Evolutionary conservation across 1,284 basidiomycete genomes (phyloP).

Genomic region (Entoloma clypeatum): DNA sequence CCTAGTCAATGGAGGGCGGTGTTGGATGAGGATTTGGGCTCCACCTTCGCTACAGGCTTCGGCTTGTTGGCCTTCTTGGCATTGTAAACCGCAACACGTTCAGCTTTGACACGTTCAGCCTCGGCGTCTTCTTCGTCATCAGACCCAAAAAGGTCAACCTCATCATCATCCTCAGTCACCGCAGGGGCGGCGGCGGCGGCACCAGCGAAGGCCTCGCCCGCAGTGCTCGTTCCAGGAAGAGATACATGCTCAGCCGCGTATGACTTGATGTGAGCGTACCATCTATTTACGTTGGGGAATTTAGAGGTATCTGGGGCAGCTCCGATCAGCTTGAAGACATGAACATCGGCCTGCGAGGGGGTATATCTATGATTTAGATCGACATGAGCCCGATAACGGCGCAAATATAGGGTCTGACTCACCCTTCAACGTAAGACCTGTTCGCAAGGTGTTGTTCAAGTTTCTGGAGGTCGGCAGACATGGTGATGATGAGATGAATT

Average conservation of each 20-base stretch:
- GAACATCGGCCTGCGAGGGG: slow-evolving; percentile 95
- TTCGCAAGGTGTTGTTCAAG: slow-evolving; percentile 84
- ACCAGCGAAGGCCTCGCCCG: slow-evolving; percentile 71
- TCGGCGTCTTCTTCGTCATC: slow-evolving; percentile 93
- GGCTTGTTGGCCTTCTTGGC: slow-evolving; percentile 92
- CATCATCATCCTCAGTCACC: slow-evolving; percentile 74
- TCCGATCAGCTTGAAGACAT: slow-evolving; percentile 80
- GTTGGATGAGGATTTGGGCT: slow-evolving; percentile 1
- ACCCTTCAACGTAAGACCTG: slow-evolving; percentile 92
- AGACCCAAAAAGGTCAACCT: slow-evolving; percentile 90
- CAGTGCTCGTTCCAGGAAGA: slow-evolving; percentile 82
- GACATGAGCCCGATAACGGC: slow-evolving; percentile 3
- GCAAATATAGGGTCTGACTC: slow-evolving; percentile 37
- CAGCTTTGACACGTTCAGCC: slow-evolving; percentile 91
- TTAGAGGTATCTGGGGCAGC: slow-evolving; percentile 62
- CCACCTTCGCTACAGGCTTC: slow-evolving; percentile 85
- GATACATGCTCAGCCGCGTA: slow-evolving; percentile 76
- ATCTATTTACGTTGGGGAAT: slow-evolving; percentile 82
- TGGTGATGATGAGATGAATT: slow-evolving; percentile 32
- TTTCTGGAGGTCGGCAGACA: slow-evolving; percentile 73
- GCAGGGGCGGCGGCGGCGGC: slow-evolving; percentile 40
- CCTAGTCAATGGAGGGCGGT: slow-evolving; percentile 5
- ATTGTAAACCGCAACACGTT: slow-evolving; percentile 94
- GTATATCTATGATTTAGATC: slow-evolving; percentile 63
- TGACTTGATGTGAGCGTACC: slow-evolving; percentile 94